Conservation (phyloP, 345 rosid genomes). For the Eutrema japonicum region DNA sequence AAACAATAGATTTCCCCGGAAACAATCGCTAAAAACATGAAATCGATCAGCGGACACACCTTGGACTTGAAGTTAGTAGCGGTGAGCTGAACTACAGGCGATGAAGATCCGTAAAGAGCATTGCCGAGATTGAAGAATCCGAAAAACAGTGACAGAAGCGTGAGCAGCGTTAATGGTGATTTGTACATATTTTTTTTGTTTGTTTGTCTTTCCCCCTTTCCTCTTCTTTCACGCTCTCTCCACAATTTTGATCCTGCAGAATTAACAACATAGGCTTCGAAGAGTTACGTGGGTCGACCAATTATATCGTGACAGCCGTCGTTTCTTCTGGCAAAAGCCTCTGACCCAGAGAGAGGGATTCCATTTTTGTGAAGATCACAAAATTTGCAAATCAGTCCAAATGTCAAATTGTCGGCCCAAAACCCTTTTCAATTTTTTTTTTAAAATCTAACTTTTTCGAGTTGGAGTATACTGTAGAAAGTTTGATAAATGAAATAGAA, state of each 20-base stretch:
- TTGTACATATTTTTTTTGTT: slow-evolving; percentile 43
- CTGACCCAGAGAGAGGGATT: not conserved
- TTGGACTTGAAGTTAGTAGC: slow-evolving; percentile 97
- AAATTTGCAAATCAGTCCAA: too few relatives aligned
- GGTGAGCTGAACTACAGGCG: slow-evolving; percentile 94
- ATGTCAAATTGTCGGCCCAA: too few relatives aligned
- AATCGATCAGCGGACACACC: slow-evolving; percentile 51
- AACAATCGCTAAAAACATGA: not conserved
- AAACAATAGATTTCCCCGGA: not conserved
- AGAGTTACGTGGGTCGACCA: slow-evolving; percentile 61
- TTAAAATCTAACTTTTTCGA: not conserved
- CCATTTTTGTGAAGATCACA: not conserved
- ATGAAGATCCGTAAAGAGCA: slow-evolving; percentile 92
- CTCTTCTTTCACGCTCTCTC: slow-evolving; percentile 41
- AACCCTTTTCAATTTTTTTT: not conserved
- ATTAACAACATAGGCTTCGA: slow-evolving; percentile 22
- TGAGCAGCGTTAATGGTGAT: slow-evolving; percentile 44
- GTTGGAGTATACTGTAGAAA: not conserved
- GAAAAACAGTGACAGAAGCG: slow-evolving; percentile 37
- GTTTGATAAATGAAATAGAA: not conserved
- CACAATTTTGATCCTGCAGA: slow-evolving; percentile 13
- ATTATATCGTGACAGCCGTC: slow-evolving; percentile 43
- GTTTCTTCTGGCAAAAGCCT: slow-evolving; percentile 1
- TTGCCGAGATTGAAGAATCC: slow-evolving; percentile 40
- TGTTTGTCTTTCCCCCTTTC: not conserved